Base-by-base conservation (phyloP, 1,284 basidiomycete genomes). In the Rhodotorula sp. region DNA sequence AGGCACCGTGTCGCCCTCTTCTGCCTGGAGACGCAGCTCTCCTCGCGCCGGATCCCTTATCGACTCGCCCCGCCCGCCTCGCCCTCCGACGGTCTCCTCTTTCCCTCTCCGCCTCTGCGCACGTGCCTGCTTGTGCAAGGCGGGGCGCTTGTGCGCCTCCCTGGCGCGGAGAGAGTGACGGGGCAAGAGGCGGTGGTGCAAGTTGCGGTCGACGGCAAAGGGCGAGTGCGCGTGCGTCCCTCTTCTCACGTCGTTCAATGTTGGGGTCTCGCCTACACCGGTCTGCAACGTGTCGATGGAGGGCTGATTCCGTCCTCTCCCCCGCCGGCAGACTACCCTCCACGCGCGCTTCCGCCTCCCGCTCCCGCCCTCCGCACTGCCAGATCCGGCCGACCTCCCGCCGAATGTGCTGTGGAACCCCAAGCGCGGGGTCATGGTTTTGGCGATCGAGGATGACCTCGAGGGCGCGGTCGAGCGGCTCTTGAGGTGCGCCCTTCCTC, bases 1-100 rank as follows among this genome's bases (percentile, higher is more conserved):
- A 63, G 61, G 78, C 94, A 93, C 17, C 89, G 94, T 15, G 91
- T 95, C n/a, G 89, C 92, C 27, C 92, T 92, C 80, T 89, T 88
- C 72, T 91, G 89, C 77, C 88, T 97, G 65, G 92, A 97, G 80
- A 85, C 88, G 67, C 94, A 96, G 81, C 87, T 97, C 79, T 92
- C 92, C 80, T 82, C 87, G 46, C 89, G 91, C 27, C 86, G 85
- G 22, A 93, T 97, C 68, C 88, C 90, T 0, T 94, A 89, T 79
- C 60, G 61, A 1, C 56, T 34, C 21, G 32, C 32, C 32, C 1
- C 46, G 17, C 39, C 50, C 27, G 7, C 51, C 10, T 25, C 61
- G 60, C 34, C 25, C n/a, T 19, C 21, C 15, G 29, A 29, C 29
- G 29, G 32, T 13, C 48, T 29, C 70, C 6, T 75, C 55, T 59